Evolutionary conservation across 139 green algal genomes (phyloP).

Genomic region (Axilococcus clingmanii): DNA sequence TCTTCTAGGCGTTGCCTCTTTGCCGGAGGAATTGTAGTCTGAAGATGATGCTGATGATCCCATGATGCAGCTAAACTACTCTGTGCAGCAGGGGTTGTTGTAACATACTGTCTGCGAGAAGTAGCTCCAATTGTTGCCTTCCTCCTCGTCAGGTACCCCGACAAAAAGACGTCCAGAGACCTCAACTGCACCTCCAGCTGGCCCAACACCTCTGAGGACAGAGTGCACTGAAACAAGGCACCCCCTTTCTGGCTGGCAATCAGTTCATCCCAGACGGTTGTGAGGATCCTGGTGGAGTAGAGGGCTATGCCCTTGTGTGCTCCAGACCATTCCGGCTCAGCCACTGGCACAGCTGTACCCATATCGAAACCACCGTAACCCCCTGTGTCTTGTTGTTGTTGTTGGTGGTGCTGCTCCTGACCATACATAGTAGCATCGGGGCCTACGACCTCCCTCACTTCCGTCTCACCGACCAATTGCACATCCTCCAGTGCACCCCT

Average conservation of each 20-base stretch:
- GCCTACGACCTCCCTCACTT: slow-evolving; percentile 7
- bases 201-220: slow-evolving; percentile 20
- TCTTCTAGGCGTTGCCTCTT: slow-evolving; percentile 66
- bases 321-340: slow-evolving; percentile 67
- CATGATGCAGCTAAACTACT: not conserved
- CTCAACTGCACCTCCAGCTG: slow-evolving; percentile 44
- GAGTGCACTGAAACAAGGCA: slow-evolving; percentile 3
- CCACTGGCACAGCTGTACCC: slow-evolving; percentile 43
- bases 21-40: too few relatives aligned
- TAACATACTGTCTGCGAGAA: too few relatives aligned
- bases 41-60: not conserved
- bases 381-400: slow-evolving; percentile 1
- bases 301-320: slow-evolving; percentile 71
- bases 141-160: slow-evolving; percentile 17
- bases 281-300: slow-evolving; percentile 62
- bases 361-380: slow-evolving; percentile 49
- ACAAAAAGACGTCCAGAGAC: slow-evolving; percentile 46
- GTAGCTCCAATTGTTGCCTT: slow-evolving; percentile 1
- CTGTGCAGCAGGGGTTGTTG: not conserved
- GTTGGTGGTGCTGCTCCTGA: too few relatives aligned
- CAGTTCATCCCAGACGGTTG: slow-evolving; percentile 61
- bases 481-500: slow-evolving; percentile 59
- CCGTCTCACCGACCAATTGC: slow-evolving; percentile 58
- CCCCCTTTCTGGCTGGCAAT: slow-evolving; percentile 17
- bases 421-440: not conserved